These are phyloP conservation scores for Mycena amicta DNA, from an alignment of 768 basidiomycete species.

Conservation along the genomic window DNA sequence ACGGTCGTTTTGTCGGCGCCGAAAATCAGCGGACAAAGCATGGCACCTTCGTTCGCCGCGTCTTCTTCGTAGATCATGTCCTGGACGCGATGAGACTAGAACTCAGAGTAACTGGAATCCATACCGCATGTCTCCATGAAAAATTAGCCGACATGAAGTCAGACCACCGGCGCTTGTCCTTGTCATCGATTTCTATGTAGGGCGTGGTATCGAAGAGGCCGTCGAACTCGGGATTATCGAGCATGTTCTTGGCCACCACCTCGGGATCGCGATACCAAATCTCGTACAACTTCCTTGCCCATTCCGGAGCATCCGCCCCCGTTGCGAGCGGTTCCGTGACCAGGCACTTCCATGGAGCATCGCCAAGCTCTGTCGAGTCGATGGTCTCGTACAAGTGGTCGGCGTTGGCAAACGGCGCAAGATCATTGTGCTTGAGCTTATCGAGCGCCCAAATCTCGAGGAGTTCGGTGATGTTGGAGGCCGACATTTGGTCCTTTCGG, in stretches of 20 bases:
- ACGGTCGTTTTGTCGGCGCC: constrained; percentile 1
- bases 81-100: background rate
- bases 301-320: constrained; percentile 29
- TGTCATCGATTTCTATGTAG: constrained; percentile 25
- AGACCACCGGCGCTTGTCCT: constrained; percentile 28
- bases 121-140: constrained; percentile 43
- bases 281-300: constrained; percentile 33
- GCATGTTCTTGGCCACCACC: constrained; percentile 28
- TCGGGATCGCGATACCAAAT: constrained; percentile 37
- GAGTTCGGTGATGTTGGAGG: constrained; percentile 27
- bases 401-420: constrained; percentile 27
- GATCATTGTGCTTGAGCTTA: constrained; percentile 12
- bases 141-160: constrained; percentile 46
- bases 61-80: constrained; percentile 9
- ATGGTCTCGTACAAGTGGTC: constrained; percentile 29
- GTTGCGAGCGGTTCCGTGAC: constrained; percentile 13
- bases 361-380: constrained; percentile 28
- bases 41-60: constrained; percentile 7
- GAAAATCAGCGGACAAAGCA: background rate
- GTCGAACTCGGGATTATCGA: constrained; percentile 38
- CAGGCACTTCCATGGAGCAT: constrained; percentile 31
- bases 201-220: constrained; percentile 36
- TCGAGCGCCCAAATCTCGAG: constrained; percentile 27
- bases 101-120: constrained; percentile 9
- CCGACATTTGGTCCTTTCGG: constrained; percentile 24